Conservation (phyloP, 257 asterid genomes). For the Rhazya stricta region DNA sequence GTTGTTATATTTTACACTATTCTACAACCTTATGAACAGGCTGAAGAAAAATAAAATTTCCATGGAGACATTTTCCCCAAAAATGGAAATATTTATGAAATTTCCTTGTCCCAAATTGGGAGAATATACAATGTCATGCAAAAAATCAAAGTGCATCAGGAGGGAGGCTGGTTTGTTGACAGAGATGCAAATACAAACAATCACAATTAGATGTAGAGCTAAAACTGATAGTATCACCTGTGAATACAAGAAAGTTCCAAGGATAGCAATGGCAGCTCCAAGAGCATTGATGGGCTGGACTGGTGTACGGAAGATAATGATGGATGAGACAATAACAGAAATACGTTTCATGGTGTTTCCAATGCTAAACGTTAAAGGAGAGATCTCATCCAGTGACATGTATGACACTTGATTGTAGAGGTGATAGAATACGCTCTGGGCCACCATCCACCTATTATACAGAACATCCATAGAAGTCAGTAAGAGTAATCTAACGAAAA, state of each 20-base stretch:
- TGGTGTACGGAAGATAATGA: slow-evolving; percentile 89
- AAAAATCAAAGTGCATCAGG: neutral
- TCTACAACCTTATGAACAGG: neutral
- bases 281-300: slow-evolving; percentile 89
- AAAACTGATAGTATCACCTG: slow-evolving; percentile 55
- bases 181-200: neutral
- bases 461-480: slow-evolving; percentile 25
- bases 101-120: neutral
- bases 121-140: neutral
- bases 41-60: neutral
- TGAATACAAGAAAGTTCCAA: slow-evolving; percentile 94
- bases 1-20: neutral
- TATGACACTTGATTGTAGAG: slow-evolving; percentile 95
- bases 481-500: slow-evolving; percentile 11
- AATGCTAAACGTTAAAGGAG: slow-evolving; percentile 90
- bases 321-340: slow-evolving; percentile 87
- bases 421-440: slow-evolving; percentile 91
- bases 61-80: neutral
- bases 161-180: neutral
- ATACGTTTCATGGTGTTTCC: slow-evolving; percentile 98
- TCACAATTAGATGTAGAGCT: slow-evolving; percentile 3
- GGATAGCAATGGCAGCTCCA: slow-evolving; percentile 92
- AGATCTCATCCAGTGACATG: slow-evolving; percentile 94
- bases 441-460: slow-evolving; percentile 80
- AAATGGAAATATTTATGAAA: neutral